Conservation (phyloP, 768 basidiomycete genomes). For the Arthromyces matolae region DNA sequence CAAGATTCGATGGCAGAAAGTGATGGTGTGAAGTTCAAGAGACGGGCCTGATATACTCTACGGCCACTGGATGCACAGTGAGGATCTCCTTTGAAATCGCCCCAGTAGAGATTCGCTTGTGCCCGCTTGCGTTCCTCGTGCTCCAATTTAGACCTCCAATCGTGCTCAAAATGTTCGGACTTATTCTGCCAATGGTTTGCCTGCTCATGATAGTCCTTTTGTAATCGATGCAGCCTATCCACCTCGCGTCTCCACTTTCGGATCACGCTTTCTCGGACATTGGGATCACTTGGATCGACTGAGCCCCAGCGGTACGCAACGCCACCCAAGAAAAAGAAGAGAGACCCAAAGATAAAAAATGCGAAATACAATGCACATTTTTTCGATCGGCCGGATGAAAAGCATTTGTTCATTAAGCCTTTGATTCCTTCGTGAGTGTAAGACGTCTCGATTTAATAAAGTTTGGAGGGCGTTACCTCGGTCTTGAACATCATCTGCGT, state of each 20-base stretch:
- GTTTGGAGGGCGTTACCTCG: too few relatives aligned
- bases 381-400: too few relatives aligned
- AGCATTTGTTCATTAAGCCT: too few relatives aligned
- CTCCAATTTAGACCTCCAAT: background rate
- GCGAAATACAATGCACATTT: too few relatives aligned
- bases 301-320: background rate
- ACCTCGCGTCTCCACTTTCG: background rate
- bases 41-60: conserved; percentile 8
- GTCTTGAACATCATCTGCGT: too few relatives aligned
- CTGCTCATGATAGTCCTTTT: background rate
- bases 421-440: too few relatives aligned
- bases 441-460: too few relatives aligned
- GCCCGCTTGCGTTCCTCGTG: conserved; percentile 5
- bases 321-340: background rate
- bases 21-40: conserved; percentile 7
- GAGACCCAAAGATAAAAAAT: too few relatives aligned
- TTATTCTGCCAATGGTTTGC: background rate
- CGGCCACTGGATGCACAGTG: conserved; percentile 7
- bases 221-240: background rate
- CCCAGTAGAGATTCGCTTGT: conserved; percentile 12
- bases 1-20: conserved; percentile 12
- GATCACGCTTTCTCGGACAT: background rate
- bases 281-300: background rate
- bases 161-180: conserved; percentile 1
- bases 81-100: conserved; percentile 2